A percentile compares a stretch with the other conserved stretches of the same genome.
phyloP scores from a whole-genome alignment of 2,329 filamentous ascomycete species.

The Hymenoscyphus salicellus region DNA sequence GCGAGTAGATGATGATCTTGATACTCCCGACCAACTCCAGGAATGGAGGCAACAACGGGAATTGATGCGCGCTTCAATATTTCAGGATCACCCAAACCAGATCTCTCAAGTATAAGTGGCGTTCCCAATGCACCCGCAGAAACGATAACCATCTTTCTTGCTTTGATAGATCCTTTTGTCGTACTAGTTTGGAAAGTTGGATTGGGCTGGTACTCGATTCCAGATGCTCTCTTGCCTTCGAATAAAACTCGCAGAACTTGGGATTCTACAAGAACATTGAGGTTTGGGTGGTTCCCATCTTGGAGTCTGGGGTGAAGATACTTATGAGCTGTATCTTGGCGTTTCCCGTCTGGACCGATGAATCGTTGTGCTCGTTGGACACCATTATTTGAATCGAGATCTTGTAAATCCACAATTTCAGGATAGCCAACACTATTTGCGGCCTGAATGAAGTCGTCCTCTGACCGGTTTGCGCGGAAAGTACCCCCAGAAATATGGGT shows the following conservation, averaged over 20 bases:
- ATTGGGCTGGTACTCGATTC: slow-evolving; percentile 52
- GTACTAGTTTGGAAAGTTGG: slow-evolving; percentile 33
- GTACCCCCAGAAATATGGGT: slow-evolving; percentile 51
- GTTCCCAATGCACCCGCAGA: slow-evolving; percentile 36
- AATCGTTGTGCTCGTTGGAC: slow-evolving; percentile 45
- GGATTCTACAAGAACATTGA: slow-evolving; percentile 55
- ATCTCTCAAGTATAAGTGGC: slow-evolving; percentile 54
- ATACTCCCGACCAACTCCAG: slow-evolving; percentile 50
- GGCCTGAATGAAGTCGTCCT: slow-evolving; percentile 50
- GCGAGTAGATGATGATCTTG: slow-evolving; percentile 53
- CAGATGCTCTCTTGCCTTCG: slow-evolving; percentile 30
- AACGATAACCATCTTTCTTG: slow-evolving; percentile 51
- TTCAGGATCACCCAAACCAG: slow-evolving; percentile 51
- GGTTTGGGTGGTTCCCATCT: slow-evolving; percentile 48
- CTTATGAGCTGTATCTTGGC: slow-evolving; percentile 52
- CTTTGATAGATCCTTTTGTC: slow-evolving; percentile 25
- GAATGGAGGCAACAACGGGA: slow-evolving; percentile 43
- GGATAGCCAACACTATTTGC: slow-evolving; percentile 46
- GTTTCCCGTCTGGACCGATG: slow-evolving; percentile 46
- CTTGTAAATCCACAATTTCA: slow-evolving; percentile 50
- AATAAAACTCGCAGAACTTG: slow-evolving; percentile 54
- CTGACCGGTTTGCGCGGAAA: slow-evolving; percentile 37
- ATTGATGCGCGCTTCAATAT: slow-evolving; percentile 46
- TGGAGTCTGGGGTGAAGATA: slow-evolving; percentile 51
- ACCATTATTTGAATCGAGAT: slow-evolving; percentile 39